Evolutionary conservation across 345 rosid genomes (phyloP).

Genomic region (Ceriops decandra): DNA sequence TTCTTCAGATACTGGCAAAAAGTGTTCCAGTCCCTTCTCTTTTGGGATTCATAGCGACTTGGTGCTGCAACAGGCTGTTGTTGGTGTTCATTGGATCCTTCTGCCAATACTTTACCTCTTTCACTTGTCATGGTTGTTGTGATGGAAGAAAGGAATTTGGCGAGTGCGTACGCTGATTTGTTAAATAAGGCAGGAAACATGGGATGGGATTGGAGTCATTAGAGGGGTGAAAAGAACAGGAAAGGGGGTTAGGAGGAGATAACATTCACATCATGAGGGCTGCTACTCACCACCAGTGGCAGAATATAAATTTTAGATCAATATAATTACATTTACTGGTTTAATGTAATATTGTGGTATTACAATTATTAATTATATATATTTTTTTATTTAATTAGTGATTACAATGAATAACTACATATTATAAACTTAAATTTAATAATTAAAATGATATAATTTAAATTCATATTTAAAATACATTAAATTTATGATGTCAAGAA

Average conservation of each 20-base stretch:
- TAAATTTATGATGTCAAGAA: neutral
- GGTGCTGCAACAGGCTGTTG: slow-evolving; percentile 35
- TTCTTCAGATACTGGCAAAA: slow-evolving; percentile 70
- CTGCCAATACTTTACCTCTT: slow-evolving; percentile 41
- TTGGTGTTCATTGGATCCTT: slow-evolving; percentile 31
- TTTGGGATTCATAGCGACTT: slow-evolving; percentile 75
- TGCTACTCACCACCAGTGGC: too few relatives aligned
- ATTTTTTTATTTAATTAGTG: too few relatives aligned
- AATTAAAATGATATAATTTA: too few relatives aligned
- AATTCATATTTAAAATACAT: too few relatives aligned
- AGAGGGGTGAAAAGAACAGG: slow-evolving; percentile 35
- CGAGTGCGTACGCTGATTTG: neutral
- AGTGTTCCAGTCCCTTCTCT: slow-evolving; percentile 82
- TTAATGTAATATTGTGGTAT: too few relatives aligned
- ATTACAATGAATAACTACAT: too few relatives aligned
- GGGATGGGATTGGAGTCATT: neutral
- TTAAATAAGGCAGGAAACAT: slow-evolving; percentile 26
- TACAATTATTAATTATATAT: too few relatives aligned
- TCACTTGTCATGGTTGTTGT: slow-evolving; percentile 35
- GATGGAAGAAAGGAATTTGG: slow-evolving; percentile 1
- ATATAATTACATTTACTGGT: too few relatives aligned
- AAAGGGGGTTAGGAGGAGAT: slow-evolving; percentile 24
- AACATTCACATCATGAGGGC: slow-evolving; percentile 26
- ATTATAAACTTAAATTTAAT: too few relatives aligned
- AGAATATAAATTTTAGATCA: too few relatives aligned